These are phyloP conservation scores for Colletotrichum orchidophilum DNA, from an alignment of 2,329 filamentous ascomycete genomes.

Conservation along the genomic window DNA sequence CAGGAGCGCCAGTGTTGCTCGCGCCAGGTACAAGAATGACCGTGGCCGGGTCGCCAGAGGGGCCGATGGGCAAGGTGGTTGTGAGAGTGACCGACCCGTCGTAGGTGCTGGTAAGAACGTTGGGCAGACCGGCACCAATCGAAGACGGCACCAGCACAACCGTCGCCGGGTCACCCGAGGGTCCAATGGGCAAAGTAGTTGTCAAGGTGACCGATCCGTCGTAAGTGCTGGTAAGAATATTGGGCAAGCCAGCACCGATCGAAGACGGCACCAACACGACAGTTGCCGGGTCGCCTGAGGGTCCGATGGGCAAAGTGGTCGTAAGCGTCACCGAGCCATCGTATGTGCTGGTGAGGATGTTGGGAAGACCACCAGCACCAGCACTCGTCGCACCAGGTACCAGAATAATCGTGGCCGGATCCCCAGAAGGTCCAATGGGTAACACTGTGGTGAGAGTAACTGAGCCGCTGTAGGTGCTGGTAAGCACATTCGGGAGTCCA, in stretches of 20 bases:
- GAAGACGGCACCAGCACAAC: background rate
- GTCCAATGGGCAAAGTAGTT: background rate
- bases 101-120: background rate
- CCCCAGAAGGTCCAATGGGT: background rate
- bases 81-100: background rate
- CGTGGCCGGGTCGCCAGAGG: background rate
- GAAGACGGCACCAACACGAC: background rate
- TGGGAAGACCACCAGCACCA: background rate
- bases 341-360: conserved; percentile 6
- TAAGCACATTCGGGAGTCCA: background rate
- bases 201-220: background rate
- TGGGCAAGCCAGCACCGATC: background rate
- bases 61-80: background rate
- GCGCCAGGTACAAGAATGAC: background rate
- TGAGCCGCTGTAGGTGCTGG: background rate
- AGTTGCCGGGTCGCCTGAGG: background rate
- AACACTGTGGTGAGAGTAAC: background rate
- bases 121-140: background rate
- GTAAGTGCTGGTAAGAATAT: background rate
- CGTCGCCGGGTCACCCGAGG: background rate
- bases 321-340: conserved; percentile 8
- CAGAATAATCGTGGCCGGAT: background rate
- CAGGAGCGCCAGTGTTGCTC: background rate
- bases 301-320: background rate
- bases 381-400: background rate